Base-by-base conservation (phyloP, 306 rosid genomes). In the Cucurbita moschata region DNA sequence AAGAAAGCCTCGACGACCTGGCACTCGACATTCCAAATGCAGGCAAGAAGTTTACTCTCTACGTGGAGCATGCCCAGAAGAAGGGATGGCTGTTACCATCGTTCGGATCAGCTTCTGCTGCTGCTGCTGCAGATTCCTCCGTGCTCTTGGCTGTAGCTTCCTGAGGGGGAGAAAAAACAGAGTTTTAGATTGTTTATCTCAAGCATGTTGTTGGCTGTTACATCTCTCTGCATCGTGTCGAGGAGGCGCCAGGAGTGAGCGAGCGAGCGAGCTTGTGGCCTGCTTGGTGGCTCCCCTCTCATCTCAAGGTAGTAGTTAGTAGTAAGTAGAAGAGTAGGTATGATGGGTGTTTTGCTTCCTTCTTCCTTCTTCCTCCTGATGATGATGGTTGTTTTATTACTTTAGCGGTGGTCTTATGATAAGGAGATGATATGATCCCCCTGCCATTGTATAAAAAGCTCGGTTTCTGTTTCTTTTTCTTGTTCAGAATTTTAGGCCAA, bases 11-110 rank as follows among this genome's bases (percentile, higher is more conserved):
- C 1, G 99, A 94, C 8, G 99, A 94, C 66, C 87, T 94, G 50
- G 99, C 99, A 71, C 92, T 94, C 6, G 99, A 94, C 85, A 94
- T 94, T 60, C 99, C 99, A 12, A 94, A 89, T 19, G 97, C 97
- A 0, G 82, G 72, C 76, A 88, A 91, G 77, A 94, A 94, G 57
- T 94, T 89, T 60, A 79, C 70, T 72, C 85, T 82, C 81, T 94
- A 94, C 16, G 83, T 89, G 72, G 95, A 89, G 65, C 85, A 87
- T 5, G 99, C 97, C 19, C 86, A 78, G 81, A 74, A 50, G 12
- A 86, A 89, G 73, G 95, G 88, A 1, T 94, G 99, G 97, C 91
- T 89, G 40, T 73, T 87, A 7, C 86, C 91, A 2, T 83, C 89
- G 39, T 94, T 89, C 13, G 89, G 82, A 75, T 82, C 88, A 5